These are phyloP conservation scores for Phlyctochytrium arcticum DNA, from an alignment of 192 early-diverging fungal species.

Conservation along the genomic window DNA sequence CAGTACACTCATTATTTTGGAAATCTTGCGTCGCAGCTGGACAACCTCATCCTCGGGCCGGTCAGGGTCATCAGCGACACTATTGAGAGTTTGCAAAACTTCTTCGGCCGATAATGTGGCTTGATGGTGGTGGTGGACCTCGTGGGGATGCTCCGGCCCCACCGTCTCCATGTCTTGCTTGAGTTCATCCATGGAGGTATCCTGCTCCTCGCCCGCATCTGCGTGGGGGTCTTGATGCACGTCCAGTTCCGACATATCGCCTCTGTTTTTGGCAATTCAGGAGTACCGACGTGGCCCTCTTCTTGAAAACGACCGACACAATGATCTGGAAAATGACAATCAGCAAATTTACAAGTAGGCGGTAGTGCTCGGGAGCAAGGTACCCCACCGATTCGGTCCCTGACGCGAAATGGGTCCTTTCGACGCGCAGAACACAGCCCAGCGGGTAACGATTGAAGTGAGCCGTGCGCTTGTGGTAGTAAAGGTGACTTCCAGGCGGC, in stretches of 20 bases:
- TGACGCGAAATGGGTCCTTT: too few species aligned
- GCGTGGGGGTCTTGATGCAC: not conserved
- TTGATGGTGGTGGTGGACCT: not conserved
- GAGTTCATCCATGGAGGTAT: not conserved
- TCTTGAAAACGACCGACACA: too few species aligned
- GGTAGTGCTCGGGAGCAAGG: too few species aligned
- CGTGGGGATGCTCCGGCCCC: not conserved
- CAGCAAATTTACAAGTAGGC: too few species aligned
- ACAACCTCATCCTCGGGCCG: slow-evolving; percentile 5
- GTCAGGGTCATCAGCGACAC: not conserved
- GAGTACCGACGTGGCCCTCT: too few species aligned
- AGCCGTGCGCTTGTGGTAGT: too few species aligned
- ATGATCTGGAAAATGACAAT: too few species aligned
- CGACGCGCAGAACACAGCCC: too few species aligned
- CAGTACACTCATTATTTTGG: slow-evolving; percentile 1
- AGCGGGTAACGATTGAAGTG: too few species aligned
- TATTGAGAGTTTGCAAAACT: not conserved
- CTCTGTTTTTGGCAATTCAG: not conserved
- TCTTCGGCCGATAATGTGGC: not conserved
- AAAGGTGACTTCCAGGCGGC: too few species aligned
- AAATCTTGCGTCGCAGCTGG: not conserved
- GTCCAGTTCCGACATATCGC: too few species aligned
- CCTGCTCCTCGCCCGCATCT: not conserved
- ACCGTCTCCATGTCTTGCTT: not conserved
- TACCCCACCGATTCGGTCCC: too few species aligned